A percentile compares a stretch with the other conserved stretches of the same genome.
phyloP scores from a whole-genome alignment of 495 filamentous ascomycete genomes.

The Pseudomonodictys pantanalensis region DNA sequence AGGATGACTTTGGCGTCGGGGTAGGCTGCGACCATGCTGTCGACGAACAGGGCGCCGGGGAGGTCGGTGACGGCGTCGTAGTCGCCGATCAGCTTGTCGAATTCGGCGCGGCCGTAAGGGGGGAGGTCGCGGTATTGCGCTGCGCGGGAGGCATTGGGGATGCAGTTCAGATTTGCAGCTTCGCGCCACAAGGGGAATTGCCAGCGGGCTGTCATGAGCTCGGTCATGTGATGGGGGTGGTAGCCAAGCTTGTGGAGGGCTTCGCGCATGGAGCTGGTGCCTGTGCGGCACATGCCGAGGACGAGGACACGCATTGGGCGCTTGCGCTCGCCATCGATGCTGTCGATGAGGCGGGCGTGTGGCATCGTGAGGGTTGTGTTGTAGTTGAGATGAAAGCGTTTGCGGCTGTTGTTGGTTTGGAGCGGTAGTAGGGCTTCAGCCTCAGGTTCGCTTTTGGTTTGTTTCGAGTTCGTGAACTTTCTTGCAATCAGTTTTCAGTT shows the following conservation, averaged over 20 bases:
- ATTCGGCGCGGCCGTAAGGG: conserved; percentile 38
- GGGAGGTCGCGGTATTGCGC: conserved; percentile 40
- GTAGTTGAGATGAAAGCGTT: too few species aligned
- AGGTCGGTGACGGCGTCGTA: conserved; percentile 45
- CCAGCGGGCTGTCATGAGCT: neutral
- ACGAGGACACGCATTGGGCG: conserved; percentile 27
- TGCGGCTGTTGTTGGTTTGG: too few species aligned
- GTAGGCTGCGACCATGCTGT: conserved; percentile 47
- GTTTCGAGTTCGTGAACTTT: too few species aligned
- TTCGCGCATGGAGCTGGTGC: conserved; percentile 14
- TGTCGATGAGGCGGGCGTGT: conserved; percentile 13
- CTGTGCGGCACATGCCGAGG: conserved; percentile 25
- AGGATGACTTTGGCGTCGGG: conserved; percentile 49
- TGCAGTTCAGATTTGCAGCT: conserved; percentile 6
- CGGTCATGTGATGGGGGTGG: conserved; percentile 17
- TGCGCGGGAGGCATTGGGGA: neutral
- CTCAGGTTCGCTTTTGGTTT: too few species aligned
- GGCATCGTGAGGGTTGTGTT: conserved; percentile 4
- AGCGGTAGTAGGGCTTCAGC: too few species aligned
- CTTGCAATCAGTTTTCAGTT: too few species aligned
- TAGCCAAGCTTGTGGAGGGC: conserved; percentile 29
- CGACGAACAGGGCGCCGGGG: conserved; percentile 40
- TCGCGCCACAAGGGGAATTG: conserved; percentile 8
- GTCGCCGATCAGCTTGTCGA: conserved; percentile 48
- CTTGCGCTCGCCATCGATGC: conserved; percentile 2